Evolutionary conservation across 108 stramenopile species (phyloP).

Genomic region (Nannochloropsis gaditana): DNA sequence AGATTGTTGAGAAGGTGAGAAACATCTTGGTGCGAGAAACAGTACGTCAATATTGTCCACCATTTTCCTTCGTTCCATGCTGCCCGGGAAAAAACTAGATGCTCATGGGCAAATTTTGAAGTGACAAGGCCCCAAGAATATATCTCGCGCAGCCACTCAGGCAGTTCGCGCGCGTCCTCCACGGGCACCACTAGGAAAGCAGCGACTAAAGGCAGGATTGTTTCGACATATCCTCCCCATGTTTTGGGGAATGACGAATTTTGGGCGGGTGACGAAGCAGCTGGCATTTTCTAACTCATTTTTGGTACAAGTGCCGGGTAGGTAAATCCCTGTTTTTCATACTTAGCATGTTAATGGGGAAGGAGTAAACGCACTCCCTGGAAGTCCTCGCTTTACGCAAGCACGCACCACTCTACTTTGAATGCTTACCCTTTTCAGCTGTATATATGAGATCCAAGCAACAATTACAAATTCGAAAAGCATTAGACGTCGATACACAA

Average conservation of each 20-base stretch:
- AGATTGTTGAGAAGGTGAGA: background rate
- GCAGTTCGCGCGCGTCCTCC: background rate
- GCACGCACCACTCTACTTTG: too few relatives aligned
- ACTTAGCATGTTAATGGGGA: too few relatives aligned
- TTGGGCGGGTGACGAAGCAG: background rate
- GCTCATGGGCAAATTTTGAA: constrained; percentile 20
- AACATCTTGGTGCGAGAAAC: background rate
- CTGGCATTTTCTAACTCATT: too few relatives aligned
- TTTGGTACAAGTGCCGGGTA: too few relatives aligned
- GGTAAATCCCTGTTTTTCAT: too few relatives aligned
- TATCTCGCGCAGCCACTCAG: background rate
- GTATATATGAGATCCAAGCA: too few relatives aligned
- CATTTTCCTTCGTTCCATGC: background rate
- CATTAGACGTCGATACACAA: too few relatives aligned
- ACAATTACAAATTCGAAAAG: too few relatives aligned
- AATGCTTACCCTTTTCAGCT: too few relatives aligned
- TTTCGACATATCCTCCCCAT: background rate
- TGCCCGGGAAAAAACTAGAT: constrained; percentile 1
- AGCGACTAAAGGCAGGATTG: background rate
- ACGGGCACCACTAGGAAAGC: constrained; percentile 1
- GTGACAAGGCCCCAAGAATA: background rate
- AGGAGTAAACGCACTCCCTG: too few relatives aligned
- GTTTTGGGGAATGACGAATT: background rate
- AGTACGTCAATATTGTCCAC: background rate
- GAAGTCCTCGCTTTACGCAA: too few relatives aligned